phyloP scores from a whole-genome alignment of 257 asterid species.

The Paraleonurus japonicus region DNA sequence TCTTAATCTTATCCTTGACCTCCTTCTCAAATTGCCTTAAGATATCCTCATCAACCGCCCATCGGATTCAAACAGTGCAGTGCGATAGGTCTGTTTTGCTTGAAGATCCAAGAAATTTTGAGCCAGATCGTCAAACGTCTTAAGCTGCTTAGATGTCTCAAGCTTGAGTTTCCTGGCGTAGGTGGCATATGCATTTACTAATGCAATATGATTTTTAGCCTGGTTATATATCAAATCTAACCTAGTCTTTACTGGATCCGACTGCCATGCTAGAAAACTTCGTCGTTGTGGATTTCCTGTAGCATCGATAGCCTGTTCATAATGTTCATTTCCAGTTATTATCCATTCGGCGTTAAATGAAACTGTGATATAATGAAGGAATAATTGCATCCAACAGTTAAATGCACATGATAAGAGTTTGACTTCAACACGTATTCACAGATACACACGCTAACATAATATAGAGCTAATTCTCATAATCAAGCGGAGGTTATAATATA shows the following conservation, averaged over 20 bases:
- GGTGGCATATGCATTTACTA: constrained; percentile 83
- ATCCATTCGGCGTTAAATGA: background rate
- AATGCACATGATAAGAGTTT: background rate
- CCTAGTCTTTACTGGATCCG: constrained; percentile 88
- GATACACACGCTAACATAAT: background rate
- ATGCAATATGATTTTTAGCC: constrained; percentile 80
- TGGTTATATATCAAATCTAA: constrained; percentile 71
- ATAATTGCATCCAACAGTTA: background rate
- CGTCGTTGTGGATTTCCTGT: constrained; percentile 61
- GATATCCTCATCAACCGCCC: constrained; percentile 84
- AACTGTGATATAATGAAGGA: background rate
- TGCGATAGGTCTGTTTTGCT: constrained; percentile 53
- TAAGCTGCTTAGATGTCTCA: constrained; percentile 83
- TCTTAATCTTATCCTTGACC: constrained; percentile 90
- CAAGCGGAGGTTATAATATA: background rate
- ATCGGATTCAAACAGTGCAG: constrained; percentile 66
- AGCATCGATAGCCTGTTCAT: constrained; percentile 45
- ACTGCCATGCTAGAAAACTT: constrained; percentile 67
- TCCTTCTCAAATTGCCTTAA: constrained; percentile 95
- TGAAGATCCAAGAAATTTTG: constrained; percentile 70
- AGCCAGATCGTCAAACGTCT: constrained; percentile 87
- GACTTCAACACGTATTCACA: background rate
- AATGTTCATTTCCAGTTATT: constrained; percentile 5
- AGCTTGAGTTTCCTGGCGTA: constrained; percentile 92
- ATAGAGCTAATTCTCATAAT: background rate